phyloP scores from a whole-genome alignment of 805 yeast species.

The Sugiyamaella floridensis region DNA sequence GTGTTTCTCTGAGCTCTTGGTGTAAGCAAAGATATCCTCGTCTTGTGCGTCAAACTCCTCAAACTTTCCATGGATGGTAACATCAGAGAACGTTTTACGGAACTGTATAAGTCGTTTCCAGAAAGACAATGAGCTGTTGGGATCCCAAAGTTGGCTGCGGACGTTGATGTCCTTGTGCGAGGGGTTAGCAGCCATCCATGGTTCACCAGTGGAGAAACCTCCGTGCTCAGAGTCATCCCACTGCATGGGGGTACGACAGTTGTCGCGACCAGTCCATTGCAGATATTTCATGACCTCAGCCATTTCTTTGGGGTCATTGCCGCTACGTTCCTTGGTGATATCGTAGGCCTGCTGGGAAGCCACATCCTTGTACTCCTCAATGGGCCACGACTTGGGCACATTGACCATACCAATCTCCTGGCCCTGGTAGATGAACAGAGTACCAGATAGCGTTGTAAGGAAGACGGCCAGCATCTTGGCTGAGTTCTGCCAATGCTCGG shows the following conservation, averaged over 20 bases:
- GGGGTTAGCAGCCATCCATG: conserved; percentile 50
- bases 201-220: conserved; percentile 41
- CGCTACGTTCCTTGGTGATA: neutral
- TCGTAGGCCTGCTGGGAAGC: conserved; percentile 28
- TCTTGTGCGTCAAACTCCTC: conserved; percentile 38
- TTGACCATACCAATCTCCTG: conserved; percentile 55
- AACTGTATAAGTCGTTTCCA: conserved; percentile 38
- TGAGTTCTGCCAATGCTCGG: conserved; percentile 31
- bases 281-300: conserved; percentile 6
- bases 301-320: neutral
- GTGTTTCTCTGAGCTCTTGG: conserved; percentile 7
- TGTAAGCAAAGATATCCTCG: conserved; percentile 36
- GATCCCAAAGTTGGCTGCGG: conserved; percentile 39
- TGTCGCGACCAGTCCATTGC: conserved; percentile 39
- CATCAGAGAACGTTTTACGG: conserved; percentile 41
- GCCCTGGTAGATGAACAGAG: conserved; percentile 51
- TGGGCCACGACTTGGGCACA: conserved; percentile 36
- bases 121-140: conserved; percentile 40
- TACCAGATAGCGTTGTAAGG: conserved; percentile 44
- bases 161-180: conserved; percentile 44
- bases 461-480: conserved; percentile 44
- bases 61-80: conserved; percentile 41
- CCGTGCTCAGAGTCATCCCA: conserved; percentile 41
- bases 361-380: conserved; percentile 46
- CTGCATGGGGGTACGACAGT: conserved; percentile 51